phyloP scores from a whole-genome alignment of 202 grass and related monocot species.

The Schoenoplectus tabernaemontani region DNA sequence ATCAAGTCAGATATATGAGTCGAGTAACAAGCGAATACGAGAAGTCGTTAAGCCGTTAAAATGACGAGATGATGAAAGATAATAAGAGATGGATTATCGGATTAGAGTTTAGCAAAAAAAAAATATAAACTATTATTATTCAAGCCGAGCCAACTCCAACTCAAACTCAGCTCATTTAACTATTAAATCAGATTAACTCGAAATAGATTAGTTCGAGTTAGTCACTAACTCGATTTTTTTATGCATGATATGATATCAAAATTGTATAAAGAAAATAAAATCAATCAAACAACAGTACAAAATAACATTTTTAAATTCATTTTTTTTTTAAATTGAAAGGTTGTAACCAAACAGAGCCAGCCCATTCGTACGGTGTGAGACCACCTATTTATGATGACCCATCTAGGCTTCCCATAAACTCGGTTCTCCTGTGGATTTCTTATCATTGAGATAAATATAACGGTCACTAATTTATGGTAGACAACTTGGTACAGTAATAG shows the following conservation, averaged over 20 bases:
- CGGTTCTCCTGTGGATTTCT: not conserved
- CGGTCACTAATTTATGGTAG: not conserved
- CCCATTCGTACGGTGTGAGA: conserved; percentile 23
- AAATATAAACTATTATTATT: too few relatives aligned
- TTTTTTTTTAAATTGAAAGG: conserved; percentile 12
- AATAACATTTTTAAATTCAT: conserved; percentile 9
- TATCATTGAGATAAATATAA: not conserved
- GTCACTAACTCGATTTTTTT: too few relatives aligned
- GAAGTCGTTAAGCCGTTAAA: too few relatives aligned
- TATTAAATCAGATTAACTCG: too few relatives aligned
- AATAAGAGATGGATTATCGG: too few relatives aligned
- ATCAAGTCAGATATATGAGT: too few relatives aligned
- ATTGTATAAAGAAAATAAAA: not conserved
- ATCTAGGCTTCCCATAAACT: not conserved
- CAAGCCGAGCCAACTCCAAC: too few relatives aligned
- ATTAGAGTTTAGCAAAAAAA: too few relatives aligned
- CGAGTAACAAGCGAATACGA: too few relatives aligned
- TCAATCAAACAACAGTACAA: conserved; percentile 18
- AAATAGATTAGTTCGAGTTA: too few relatives aligned
- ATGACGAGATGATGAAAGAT: too few relatives aligned
- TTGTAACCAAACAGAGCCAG: conserved; percentile 8
- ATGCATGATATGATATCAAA: not conserved
- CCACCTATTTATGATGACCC: not conserved
- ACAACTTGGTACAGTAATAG: not conserved
- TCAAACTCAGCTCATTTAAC: too few relatives aligned